These are phyloP conservation scores for Tuber umbilicatum DNA, from an alignment of 495 filamentous ascomycete species.

Conservation along the genomic window DNA sequence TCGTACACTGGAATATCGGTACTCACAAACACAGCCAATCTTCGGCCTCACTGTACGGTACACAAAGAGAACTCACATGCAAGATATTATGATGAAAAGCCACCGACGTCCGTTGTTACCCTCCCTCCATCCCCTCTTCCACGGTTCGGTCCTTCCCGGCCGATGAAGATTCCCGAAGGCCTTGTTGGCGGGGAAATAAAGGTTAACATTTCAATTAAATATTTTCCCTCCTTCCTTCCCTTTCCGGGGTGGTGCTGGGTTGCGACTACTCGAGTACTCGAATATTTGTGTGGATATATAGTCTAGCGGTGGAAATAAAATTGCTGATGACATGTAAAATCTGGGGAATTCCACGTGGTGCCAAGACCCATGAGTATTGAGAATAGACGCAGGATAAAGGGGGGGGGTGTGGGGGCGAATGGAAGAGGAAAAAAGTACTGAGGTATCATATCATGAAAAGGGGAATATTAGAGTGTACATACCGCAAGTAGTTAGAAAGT, in stretches of 20 bases:
- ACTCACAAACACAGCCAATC: background rate
- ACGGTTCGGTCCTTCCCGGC: background rate
- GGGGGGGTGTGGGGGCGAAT: background rate
- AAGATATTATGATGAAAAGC: background rate
- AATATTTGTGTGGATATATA: background rate
- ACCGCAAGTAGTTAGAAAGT: background rate
- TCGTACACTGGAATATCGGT: background rate
- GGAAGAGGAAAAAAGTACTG: background rate
- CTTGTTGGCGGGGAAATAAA: background rate
- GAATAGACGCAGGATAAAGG: background rate
- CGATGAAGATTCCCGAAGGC: background rate
- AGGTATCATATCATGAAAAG: background rate
- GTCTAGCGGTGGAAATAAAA: background rate
- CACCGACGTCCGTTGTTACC: background rate
- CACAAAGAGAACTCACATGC: background rate
- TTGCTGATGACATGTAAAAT: background rate
- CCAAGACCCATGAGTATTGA: background rate
- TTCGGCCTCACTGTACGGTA: background rate
- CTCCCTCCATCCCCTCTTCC: background rate
- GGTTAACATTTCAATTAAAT: background rate
- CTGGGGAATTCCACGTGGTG: background rate
- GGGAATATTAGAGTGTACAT: background rate
- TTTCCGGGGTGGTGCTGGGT: background rate
- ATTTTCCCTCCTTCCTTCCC: background rate
- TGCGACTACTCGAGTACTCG: too few relatives aligned